phyloP scores from a whole-genome alignment of 441 rosid genomes.

The Croton laevigatus region DNA sequence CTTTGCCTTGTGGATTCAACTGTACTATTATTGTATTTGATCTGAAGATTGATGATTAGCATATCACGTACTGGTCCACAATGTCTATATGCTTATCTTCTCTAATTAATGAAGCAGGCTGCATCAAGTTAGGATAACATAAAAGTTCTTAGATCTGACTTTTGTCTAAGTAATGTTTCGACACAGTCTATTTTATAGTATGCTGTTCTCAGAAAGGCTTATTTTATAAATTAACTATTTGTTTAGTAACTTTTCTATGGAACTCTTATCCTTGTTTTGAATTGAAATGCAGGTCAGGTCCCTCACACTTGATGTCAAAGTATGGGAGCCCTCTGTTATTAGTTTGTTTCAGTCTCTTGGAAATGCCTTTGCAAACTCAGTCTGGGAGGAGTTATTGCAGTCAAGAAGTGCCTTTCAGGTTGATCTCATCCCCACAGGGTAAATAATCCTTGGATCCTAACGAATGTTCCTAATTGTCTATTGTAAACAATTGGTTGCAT shows the following conservation, averaged over 20 bases:
- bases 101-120: neutral
- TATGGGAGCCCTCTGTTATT: slow-evolving; percentile 98
- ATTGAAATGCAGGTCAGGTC: slow-evolving; percentile 79
- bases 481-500: slow-evolving; percentile 13
- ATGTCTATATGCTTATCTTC: neutral
- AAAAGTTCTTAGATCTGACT: neutral
- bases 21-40: neutral
- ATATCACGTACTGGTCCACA: neutral
- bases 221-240: neutral
- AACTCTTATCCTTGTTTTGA: slow-evolving; percentile 24
- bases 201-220: neutral
- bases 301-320: slow-evolving; percentile 96
- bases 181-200: neutral
- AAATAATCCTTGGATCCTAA: slow-evolving; percentile 26
- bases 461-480: slow-evolving; percentile 8
- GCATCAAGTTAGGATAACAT: neutral
- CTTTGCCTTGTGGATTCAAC: neutral
- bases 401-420: slow-evolving; percentile 78
- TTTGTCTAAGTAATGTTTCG: neutral
- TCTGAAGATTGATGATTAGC: neutral
- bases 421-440: slow-evolving; percentile 69
- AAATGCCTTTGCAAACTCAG: slow-evolving; percentile 87
- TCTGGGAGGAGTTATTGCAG: slow-evolving; percentile 94
- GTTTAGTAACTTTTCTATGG: slow-evolving; percentile 6
- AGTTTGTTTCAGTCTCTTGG: slow-evolving; percentile 96